Conservation (phyloP, 495 filamentous ascomycete genomes). For the Penicillium canariense region DNA sequence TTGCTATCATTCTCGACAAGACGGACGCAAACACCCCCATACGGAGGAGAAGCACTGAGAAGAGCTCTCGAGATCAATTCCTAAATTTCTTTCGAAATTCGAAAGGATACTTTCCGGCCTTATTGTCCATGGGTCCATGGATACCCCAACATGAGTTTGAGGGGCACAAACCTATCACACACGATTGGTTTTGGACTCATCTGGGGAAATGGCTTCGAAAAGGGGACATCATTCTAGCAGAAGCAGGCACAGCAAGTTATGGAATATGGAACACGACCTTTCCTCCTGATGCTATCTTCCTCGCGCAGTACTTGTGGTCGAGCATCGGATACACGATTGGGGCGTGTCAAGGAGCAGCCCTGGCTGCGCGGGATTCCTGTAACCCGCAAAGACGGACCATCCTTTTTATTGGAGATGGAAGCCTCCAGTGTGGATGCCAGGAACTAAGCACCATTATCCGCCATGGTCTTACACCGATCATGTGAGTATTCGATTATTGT, state of each 20-base stretch:
- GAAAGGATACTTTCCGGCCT: too few species aligned
- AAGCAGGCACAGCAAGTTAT: not conserved
- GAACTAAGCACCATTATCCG: constrained; percentile 1
- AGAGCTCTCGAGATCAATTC: too few species aligned
- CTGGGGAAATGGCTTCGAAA: not conserved
- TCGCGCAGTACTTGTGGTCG: not conserved
- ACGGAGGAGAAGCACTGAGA: too few species aligned
- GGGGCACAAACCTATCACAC: not conserved
- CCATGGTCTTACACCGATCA: not conserved
- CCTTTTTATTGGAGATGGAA: constrained; percentile 5
- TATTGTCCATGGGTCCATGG: too few species aligned
- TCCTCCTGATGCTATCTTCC: not conserved
- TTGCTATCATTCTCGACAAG: too few species aligned
- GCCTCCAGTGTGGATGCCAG: not conserved
- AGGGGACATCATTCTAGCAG: not conserved
- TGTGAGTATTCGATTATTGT: too few species aligned
- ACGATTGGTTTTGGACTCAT: not conserved
- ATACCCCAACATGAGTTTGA: not conserved
- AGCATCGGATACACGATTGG: not conserved
- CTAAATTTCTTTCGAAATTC: too few species aligned
- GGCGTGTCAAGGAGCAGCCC: not conserved
- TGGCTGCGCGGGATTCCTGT: not conserved
- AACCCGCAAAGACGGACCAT: not conserved
- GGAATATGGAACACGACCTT: not conserved
- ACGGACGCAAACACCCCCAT: too few species aligned